A percentile compares a stretch with the other conserved stretches of the same genome.
Evolutionary conservation across 1,284 basidiomycete genomes (phyloP).

Genomic region (Trichosporon faecale): DNA sequence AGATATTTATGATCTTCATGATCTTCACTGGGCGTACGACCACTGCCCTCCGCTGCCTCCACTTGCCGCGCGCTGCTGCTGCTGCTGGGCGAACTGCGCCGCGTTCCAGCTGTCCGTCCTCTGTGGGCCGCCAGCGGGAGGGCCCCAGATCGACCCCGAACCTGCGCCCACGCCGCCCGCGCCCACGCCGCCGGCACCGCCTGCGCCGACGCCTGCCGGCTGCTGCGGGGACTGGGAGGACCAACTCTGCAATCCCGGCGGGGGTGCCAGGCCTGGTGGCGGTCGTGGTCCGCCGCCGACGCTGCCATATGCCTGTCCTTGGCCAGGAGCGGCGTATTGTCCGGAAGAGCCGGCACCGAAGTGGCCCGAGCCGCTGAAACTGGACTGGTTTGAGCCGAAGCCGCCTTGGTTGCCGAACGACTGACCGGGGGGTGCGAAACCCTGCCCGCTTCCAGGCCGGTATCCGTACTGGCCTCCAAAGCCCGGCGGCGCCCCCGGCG

Average conservation of each 20-base stretch:
- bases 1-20: background rate
- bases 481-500: background rate
- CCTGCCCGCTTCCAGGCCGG: background rate
- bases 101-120: background rate
- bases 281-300: background rate
- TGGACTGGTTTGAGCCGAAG: background rate
- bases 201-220: too few species aligned
- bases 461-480: background rate
- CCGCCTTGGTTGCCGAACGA: background rate
- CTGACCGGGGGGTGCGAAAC: background rate
- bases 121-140: background rate
- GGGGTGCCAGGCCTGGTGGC: background rate
- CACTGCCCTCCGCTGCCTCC: background rate
- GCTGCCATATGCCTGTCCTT: background rate
- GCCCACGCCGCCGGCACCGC: too few species aligned
- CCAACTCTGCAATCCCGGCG: background rate
- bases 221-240: background rate
- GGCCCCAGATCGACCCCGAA: background rate
- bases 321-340: background rate
- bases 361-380: background rate
- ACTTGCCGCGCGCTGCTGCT: background rate
- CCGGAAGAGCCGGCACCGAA: background rate
- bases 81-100: background rate
- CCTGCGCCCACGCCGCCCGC: too few species aligned
- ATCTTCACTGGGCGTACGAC: background rate